Evolutionary conservation across 2,329 filamentous ascomycete species (phyloP), one percentile per base, ranked within the genome.

Genomic region (Penicillium sp.): DNA sequence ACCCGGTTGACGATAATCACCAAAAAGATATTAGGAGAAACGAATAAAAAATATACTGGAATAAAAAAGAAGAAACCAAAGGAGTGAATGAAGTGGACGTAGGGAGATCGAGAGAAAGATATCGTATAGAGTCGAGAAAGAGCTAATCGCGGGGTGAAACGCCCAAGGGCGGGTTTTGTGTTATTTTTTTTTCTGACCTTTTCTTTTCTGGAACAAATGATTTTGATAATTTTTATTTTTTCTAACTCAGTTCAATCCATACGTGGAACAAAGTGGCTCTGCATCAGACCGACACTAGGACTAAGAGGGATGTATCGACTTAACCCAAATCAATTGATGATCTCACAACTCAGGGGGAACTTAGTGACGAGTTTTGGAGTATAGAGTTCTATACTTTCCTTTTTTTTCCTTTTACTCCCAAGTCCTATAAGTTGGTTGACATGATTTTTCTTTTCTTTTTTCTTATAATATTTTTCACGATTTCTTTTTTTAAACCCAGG

Each of bases 141-240:
- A 65, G 65, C 68, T 69, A 71, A 70, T 69, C 66, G 68, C 67
- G 69, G 69, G 69, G 68, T 71, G 69, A 71, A 71, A 71, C 67
- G 63, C 58, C 64, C 61, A 67, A 63, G 52, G 61, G 56, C 56
- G 65, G 55, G 54, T 57, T 65, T 50, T 65, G 58, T 60, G 58
- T 54, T 55, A 37, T 45, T 52, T 35, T 35, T 54, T 57, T 49
- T 65, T 61, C 35, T 53, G 54, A 42, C 42, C 44, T 53, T 56
- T 42, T 49, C 27, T 52, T 26, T 44, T 53, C 41, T 46, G 37
- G 25, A 33, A 43, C 26, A 52, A 46, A 42, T 56, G 41, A 44
- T 46, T 49, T 41, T 53, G 43, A 51, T 45, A 11, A 27, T 53
- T 50, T 31, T 55, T 56, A 47, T 35, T 52, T 56, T 51, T 52